A percentile compares a stretch with the other conserved stretches of the same genome.
These are phyloP conservation scores for Candida argentea DNA, from an alignment of 805 yeast genomes.

Conservation along the genomic window DNA sequence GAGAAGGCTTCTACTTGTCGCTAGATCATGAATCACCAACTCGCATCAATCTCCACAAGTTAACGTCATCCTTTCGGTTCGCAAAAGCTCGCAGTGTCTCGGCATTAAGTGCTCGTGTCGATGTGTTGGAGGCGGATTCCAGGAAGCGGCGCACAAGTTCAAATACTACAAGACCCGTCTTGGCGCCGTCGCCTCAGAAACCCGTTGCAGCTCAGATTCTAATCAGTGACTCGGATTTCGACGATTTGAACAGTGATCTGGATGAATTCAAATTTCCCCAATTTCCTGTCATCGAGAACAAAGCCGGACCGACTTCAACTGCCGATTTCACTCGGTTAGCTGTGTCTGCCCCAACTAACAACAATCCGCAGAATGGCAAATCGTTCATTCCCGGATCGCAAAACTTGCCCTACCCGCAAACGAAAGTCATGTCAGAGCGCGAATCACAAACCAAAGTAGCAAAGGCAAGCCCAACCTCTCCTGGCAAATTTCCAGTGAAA, in stretches of 20 bases:
- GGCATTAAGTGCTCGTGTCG: conserved; percentile 16
- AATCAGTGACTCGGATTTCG: conserved; percentile 31
- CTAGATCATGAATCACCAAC: no score
- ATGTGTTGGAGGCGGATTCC: conserved; percentile 12
- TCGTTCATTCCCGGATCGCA: background rate
- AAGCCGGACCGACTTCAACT: background rate
- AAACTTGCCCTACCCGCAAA: conserved; percentile 1
- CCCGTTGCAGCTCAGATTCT: conserved; percentile 10
- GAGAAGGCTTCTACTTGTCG: no score
- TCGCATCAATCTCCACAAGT: conserved; percentile 14
- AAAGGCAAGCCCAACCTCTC: background rate
- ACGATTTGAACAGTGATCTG: conserved; percentile 15
- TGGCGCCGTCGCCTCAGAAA: no score
- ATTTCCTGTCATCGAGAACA: conserved; percentile 5
- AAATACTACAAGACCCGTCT: no score
- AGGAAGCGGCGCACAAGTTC: no score
- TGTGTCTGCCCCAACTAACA: no score
- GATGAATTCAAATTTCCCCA: conserved; percentile 9
- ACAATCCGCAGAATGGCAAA: background rate
- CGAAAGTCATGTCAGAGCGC: background rate
- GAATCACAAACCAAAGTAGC: no score
- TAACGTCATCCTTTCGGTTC: conserved; percentile 24
- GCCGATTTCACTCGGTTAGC: background rate
- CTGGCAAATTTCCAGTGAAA: background rate
- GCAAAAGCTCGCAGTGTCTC: conserved; percentile 27